Conservation (phyloP, 2,329 filamentous ascomycete genomes). For the Sporothrix pseudoabietina region DNA sequence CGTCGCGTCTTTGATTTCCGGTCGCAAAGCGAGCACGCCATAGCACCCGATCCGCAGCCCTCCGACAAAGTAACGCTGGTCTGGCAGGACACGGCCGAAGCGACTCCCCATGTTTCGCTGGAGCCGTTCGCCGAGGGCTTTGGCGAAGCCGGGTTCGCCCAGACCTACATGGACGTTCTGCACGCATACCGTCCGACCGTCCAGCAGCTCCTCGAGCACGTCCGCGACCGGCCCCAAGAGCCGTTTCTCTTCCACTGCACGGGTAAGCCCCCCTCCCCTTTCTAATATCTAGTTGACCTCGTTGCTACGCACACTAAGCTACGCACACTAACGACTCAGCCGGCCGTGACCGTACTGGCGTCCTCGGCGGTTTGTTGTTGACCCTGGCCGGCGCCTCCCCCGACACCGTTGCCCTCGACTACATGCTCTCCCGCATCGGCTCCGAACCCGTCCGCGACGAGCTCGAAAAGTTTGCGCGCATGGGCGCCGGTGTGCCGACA, state of each 20-base stretch:
- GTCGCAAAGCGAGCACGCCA: conserved; percentile 47
- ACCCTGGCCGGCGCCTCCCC: conserved; percentile 51
- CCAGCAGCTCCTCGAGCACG: conserved; percentile 50
- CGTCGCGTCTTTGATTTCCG: conserved; percentile 56
- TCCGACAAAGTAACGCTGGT: conserved; percentile 48
- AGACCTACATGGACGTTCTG: conserved; percentile 53
- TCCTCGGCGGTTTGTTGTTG: conserved; percentile 54
- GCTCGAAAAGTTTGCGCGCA: conserved; percentile 49
- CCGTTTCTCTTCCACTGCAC: conserved; percentile 58
- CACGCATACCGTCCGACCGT: conserved; percentile 48
- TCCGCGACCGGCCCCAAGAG: conserved; percentile 50
- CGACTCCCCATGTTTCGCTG: conserved; percentile 45
- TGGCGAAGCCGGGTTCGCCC: conserved; percentile 49
- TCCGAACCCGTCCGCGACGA: conserved; percentile 54
- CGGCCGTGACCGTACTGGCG: conserved; percentile 58
- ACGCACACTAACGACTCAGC: conserved; percentile 42
- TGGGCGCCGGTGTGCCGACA: conserved; percentile 41
- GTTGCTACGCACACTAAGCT: not conserved
- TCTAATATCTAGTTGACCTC: not conserved
- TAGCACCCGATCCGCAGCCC: conserved; percentile 50
- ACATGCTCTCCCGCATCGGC: conserved; percentile 57
- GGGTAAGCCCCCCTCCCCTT: conserved; percentile 41
- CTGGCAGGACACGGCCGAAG: conserved; percentile 46
- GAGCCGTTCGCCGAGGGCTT: conserved; percentile 49
- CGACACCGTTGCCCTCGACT: conserved; percentile 52